Base-by-base conservation (phyloP, 768 basidiomycete species). In the Hydnum rufescens region DNA sequence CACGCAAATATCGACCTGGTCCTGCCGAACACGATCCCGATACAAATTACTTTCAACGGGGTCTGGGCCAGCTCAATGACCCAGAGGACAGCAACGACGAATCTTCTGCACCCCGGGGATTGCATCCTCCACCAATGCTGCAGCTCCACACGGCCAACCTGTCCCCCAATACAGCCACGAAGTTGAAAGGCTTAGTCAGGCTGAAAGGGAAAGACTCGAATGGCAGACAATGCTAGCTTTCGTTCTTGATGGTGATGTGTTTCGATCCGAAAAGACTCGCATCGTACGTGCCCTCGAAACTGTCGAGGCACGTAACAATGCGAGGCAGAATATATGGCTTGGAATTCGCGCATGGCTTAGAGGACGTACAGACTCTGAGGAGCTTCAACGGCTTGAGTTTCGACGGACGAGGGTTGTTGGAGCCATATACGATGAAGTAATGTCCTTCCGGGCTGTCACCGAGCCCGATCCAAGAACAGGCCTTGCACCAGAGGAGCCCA, bases 171-270 rank as follows among this genome's bases (percentile, higher is more conserved):
- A 47, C 8, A 13, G 34, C 34, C 34, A 8, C 34, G 19, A 39
- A 8, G 34, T 8, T 19, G 44, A 26, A 47, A 16, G 16, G 13
- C 44, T 73, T 53, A 66, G 65, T 32, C 59, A 65, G 28, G 68
- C 65, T 23, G 82, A 88, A 61, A 72, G 75, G 56, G 84, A 89
- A 59, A 72, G 92, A 26, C 65, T 92, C 47, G 90, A 95, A 65
- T 97, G 95, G 95, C 89, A 92, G 65, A 82, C 82, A 18, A 82
- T 96, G 78, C 76, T 97, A 30, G 77, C 86, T 8, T 93, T 90
- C 29, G 93, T 97, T 25, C 72, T 99, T 44, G 77, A 77, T 29
- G 92, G 95, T 5, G 92, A 97, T 60, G 89, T 99, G 6, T 75
- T 99, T 57, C 87, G 82, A 63, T 83, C 87, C 0, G 95, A 97